phyloP scores from a whole-genome alignment of 495 filamentous ascomycete genomes.

The Neurospora tetraspora region DNA sequence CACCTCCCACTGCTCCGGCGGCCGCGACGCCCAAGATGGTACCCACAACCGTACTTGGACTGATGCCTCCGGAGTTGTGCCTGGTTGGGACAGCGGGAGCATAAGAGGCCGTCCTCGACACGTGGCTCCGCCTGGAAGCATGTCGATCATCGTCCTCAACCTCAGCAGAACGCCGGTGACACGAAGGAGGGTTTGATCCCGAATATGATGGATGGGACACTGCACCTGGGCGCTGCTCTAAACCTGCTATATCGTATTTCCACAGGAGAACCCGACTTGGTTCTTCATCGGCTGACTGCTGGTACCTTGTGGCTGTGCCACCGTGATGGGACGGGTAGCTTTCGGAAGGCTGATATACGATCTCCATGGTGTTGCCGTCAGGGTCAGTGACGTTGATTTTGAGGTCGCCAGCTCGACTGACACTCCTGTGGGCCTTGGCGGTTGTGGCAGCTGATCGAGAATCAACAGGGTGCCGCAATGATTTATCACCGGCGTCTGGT shows the following conservation, averaged over 20 bases:
- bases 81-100: slow-evolving; percentile 21
- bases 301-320: slow-evolving; percentile 23
- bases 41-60: slow-evolving; percentile 36
- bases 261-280: slow-evolving; percentile 39
- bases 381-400: slow-evolving; percentile 33
- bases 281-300: slow-evolving; percentile 30
- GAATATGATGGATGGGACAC: neutral
- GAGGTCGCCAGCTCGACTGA: slow-evolving; percentile 18
- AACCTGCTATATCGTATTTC: slow-evolving; percentile 36
- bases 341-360: slow-evolving; percentile 27
- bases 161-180: neutral
- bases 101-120: slow-evolving; percentile 12
- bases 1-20: slow-evolving; percentile 66
- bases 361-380: slow-evolving; percentile 44
- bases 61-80: slow-evolving; percentile 28
- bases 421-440: slow-evolving; percentile 9
- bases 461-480: slow-evolving; percentile 11
- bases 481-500: slow-evolving; percentile 15
- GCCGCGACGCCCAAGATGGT: slow-evolving; percentile 61
- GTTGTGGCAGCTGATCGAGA: slow-evolving; percentile 8
- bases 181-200: neutral
- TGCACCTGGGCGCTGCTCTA: slow-evolving; percentile 1
- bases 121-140: neutral
- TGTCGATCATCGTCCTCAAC: neutral
- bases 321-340: slow-evolving; percentile 22